Evolutionary conservation across 169 alveolate genomes (phyloP), one percentile per base, ranked within the genome.

Genomic region (Hepatocystis sp.): DNA sequence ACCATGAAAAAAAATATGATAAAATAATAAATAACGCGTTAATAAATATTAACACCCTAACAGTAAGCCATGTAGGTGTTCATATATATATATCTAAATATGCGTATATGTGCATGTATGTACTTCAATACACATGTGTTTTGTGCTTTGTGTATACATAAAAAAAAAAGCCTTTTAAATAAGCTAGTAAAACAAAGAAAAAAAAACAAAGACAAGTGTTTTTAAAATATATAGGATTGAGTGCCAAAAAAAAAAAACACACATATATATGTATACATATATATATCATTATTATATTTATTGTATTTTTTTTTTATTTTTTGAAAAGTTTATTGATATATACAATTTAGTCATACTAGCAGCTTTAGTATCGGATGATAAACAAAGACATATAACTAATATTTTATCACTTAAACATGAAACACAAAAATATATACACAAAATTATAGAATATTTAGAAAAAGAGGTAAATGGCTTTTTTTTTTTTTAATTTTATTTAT

Each of bases 301-400:
- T 64, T 21, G 21, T 15, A 23, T 42, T 21, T 66, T 47, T n/a
- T 51, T 3, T 63, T 65, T 46, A 7, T 21, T 28, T 19, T 19
- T 47, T n/a, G n/a, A n/a, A 21, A 52, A 71, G 86, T 71, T 71
- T 51, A 71, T 71, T 15, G 86, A 71, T 32, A 71, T 71, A 28
- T 71, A 71, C 52, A 71, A 76, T 64, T 36, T 71, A 60, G 76
- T 71, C 27, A 71, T 71, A 42, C 42, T 71, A 42, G 86, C 86
- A 21, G 86, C 86, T 15, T 76, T 71, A 5, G 86, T 71, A 36
- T 71, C 86, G 27, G 86, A 71, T 58, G 86, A 71, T 28, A 71
- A 71, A 15, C 86, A 71, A 58, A 71, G 46, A 17, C 86, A 71
- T 36, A 58, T 71, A 71, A 71, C 55, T 58, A 71, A 60, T 36